Base-by-base conservation (phyloP, 2,329 filamentous ascomycete genomes). In the Aspergillaceae sp. region DNA sequence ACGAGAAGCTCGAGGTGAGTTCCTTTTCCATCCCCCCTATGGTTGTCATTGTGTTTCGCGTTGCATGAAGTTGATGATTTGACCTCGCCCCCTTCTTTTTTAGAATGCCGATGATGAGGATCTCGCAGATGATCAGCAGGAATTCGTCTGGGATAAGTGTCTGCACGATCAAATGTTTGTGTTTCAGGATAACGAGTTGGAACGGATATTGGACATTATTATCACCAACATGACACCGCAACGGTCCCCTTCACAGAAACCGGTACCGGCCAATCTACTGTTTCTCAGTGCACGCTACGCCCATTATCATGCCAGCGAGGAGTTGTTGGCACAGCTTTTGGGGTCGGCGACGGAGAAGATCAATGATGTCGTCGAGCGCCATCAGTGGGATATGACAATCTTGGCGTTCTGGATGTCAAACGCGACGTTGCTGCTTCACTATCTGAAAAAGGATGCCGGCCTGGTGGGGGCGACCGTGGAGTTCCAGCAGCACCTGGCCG, bases 361-460 rank as follows among this genome's bases (percentile, higher is more conserved):
- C 58, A 97, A 97, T 62, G 84, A 89, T 42, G 88, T 96, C 29
- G 89, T 98, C n/a, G 92, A 97, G 67, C 80, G 80, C 50, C 83
- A 91, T 61, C 92, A 98, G 63, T 97, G 92, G 92, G 92, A 98
- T 63, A 98, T 98, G 92, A 98, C 92, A 0, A 95, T 98, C 55
- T 74, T 98, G 34, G 92, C 92, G 2, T 98, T 98, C 63, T 98
- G 92, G 92, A 89, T 96, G 60, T 97, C 92, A 1, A 98, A 98
- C 65, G 89, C 88, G 6, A 98, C 92, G 0, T 72, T 98, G 35
- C 72, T 98, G n/a, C 73, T 97, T 44, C 91, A 98, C 66, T 98
- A 98, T 63, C 74, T 98, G 45, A 96, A 95, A 65, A 98, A 98
- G 68, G 92, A 98, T 57, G 72, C 78, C 4, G 90, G 88, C 0